Percentiles rank a stretch among this genome's conserved stretches.
phyloP scores from a whole-genome alignment of 129 eudicot species.

The Escallonia rubra region DNA sequence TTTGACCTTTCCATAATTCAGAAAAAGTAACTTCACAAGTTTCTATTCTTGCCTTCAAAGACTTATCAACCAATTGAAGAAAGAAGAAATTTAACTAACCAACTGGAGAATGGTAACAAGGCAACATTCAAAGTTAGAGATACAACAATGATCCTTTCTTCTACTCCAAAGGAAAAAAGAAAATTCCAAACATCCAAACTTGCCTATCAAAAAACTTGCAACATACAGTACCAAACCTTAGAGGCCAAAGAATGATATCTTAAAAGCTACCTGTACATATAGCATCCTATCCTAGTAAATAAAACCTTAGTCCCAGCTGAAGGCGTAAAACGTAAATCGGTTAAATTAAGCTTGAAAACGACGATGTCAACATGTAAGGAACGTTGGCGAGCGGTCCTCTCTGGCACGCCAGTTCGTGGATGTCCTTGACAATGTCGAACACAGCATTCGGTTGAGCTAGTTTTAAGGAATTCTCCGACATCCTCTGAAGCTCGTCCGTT shows the following conservation, averaged over 20 bases:
- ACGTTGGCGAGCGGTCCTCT: slow-evolving; percentile 63
- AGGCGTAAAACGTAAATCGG: background rate
- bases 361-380: slow-evolving; percentile 63
- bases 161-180: background rate
- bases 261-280: slow-evolving; percentile 16
- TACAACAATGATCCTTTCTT: background rate
- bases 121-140: background rate
- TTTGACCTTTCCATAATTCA: no score
- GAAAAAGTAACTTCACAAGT: no score
- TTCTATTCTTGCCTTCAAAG: background rate
- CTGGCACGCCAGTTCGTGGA: slow-evolving; percentile 76
- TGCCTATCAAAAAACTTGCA: slow-evolving; percentile 8
- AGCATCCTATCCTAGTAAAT: background rate
- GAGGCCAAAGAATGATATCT: slow-evolving; percentile 20
- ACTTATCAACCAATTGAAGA: background rate
- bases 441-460: slow-evolving; percentile 93
- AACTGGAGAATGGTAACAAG: no score
- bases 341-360: slow-evolving; percentile 64
- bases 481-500: slow-evolving; percentile 53
- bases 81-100: background rate
- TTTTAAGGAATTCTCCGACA: slow-evolving; percentile 80
- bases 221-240: slow-evolving; percentile 9
- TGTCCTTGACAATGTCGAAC: slow-evolving; percentile 90
- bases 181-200: slow-evolving; percentile 3
- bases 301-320: background rate